Evolutionary conservation across 805 yeast species (phyloP).

Genomic region (Candida chauliodis): DNA sequence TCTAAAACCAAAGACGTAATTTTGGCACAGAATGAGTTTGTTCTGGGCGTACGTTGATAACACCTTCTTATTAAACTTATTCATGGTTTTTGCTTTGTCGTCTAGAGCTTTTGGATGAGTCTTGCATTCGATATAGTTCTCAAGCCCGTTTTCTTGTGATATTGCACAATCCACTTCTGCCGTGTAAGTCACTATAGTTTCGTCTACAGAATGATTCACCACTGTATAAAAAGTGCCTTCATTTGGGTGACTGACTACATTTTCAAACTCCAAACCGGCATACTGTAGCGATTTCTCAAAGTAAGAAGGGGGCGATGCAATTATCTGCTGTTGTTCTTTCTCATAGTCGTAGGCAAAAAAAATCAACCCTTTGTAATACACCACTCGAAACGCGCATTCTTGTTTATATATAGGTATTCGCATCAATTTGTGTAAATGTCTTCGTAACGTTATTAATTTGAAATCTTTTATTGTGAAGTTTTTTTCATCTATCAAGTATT

Average conservation of each 20-base stretch:
- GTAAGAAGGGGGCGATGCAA: slow-evolving; percentile 1
- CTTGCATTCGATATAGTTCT: slow-evolving; percentile 21
- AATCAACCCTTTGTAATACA: slow-evolving; percentile 16
- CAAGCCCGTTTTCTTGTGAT: slow-evolving; percentile 6
- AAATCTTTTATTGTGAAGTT: slow-evolving; percentile 6
- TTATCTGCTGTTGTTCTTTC: slow-evolving; percentile 5
- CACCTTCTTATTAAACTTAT: slow-evolving; percentile 11
- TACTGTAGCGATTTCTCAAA: slow-evolving; percentile 12
- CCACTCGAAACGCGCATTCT: slow-evolving; percentile 15
- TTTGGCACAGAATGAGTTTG: slow-evolving; percentile 14
- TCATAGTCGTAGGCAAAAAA: slow-evolving; percentile 20
- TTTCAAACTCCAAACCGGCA: slow-evolving; percentile 23
- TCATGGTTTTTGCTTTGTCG: slow-evolving; percentile 1
- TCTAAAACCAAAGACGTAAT: slow-evolving; percentile 17
- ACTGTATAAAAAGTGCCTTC: slow-evolving; percentile 14
- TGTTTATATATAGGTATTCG: slow-evolving; percentile 17
- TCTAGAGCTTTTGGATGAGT: slow-evolving; percentile 15
- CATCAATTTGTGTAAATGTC: slow-evolving; percentile 18
- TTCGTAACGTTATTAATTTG: slow-evolving; percentile 15
- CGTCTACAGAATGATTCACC: slow-evolving; percentile 11
- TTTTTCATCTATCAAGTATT: slow-evolving; percentile 9
- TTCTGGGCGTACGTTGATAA: slow-evolving; percentile 18
- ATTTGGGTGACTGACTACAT: slow-evolving; percentile 7
- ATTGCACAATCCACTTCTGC: slow-evolving; percentile 23
- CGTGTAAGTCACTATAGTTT: slow-evolving; percentile 14